phyloP scores from a whole-genome alignment of 2,329 filamentous ascomycete genomes.

The Penicillium sclerotiorum region DNA sequence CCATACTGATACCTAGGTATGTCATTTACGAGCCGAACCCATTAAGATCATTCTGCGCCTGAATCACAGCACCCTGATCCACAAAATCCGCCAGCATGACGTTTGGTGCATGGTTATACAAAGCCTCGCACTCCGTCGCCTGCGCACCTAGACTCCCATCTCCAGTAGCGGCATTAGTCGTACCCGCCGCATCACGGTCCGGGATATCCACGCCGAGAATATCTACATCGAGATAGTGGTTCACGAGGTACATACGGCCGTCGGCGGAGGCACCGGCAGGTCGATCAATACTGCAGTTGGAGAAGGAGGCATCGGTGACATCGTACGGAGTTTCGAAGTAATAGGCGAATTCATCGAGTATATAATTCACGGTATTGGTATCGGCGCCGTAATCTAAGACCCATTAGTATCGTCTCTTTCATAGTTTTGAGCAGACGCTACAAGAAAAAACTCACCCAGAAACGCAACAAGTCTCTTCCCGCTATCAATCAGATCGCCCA shows the following conservation, averaged over 20 bases:
- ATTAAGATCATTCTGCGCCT: conserved; percentile 45
- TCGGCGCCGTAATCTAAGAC: conserved; percentile 46
- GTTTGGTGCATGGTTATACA: conserved; percentile 45
- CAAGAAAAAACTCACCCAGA: conserved; percentile 37
- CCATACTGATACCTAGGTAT: not conserved
- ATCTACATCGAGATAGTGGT: conserved; percentile 52
- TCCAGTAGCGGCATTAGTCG: conserved; percentile 48
- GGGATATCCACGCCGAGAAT: conserved; percentile 48
- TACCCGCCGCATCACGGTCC: conserved; percentile 40
- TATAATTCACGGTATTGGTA: conserved; percentile 41
- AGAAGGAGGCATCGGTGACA: conserved; percentile 44
- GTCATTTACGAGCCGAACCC: conserved; percentile 21
- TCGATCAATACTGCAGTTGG: conserved; percentile 48
- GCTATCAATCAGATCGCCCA: conserved; percentile 43
- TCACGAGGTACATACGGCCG: conserved; percentile 52
- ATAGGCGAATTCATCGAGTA: conserved; percentile 48
- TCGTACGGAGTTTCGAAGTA: conserved; percentile 52
- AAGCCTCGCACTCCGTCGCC: conserved; percentile 39
- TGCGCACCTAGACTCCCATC: conserved; percentile 49
- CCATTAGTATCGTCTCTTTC: not conserved
- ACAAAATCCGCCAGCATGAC: conserved; percentile 51
- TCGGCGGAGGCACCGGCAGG: conserved; percentile 40
- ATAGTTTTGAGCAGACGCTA: not conserved
- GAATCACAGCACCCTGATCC: conserved; percentile 48
- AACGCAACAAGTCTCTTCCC: conserved; percentile 50